Base-by-base conservation (phyloP, 345 rosid species). In the Dovyalis caffra region DNA sequence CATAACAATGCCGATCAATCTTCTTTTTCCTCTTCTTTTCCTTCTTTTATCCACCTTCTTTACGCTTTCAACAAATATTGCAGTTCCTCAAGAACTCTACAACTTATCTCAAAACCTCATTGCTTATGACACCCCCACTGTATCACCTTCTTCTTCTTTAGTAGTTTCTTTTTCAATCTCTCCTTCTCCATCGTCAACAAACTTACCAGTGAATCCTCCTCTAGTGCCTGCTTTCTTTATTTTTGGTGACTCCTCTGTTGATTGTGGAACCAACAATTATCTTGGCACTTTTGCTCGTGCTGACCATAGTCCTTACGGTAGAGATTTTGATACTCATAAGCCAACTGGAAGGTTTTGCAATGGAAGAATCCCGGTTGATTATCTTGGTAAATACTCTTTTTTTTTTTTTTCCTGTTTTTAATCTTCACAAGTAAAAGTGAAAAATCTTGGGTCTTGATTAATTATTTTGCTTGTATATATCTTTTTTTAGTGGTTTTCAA, bases 221-320 rank as follows among this genome's bases (percentile, higher is more conserved):
- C 74, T 89, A 3, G 88, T 84, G 34, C 97, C 92, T 14, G 97
- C 92, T 10, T 64, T 95, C 70, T 95, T 95, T 72, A 82, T 92
- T 31, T 83, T 91, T 2, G 97, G 98, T 1, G 96, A 95, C 82
- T 95, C 99, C 32, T 90, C 99, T 1, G 95, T 90, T 0, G 98
- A 95, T 70, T 84, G 88, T 45, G 98, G 97, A 73, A 92, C 90
- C 60, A 92, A 91, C 72, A 95, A 92, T 76, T 92, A 78, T 75
- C 90, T 95, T 0, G 97, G 91, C n/a, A 92, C 99, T n/a, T 82
- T 95, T 25, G 97, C 96, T 26, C 84, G 97, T 31, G 99, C 97
- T 1, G 93, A 92, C 77, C 95, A 87, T 26, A 95, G 84, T 78
- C 99, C 96, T 21, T 95, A 95, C 38, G 99, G 99, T 34, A 86